Evolutionary conservation across 345 rosid genomes (phyloP).

Genomic region (Hibiscus trionum): DNA sequence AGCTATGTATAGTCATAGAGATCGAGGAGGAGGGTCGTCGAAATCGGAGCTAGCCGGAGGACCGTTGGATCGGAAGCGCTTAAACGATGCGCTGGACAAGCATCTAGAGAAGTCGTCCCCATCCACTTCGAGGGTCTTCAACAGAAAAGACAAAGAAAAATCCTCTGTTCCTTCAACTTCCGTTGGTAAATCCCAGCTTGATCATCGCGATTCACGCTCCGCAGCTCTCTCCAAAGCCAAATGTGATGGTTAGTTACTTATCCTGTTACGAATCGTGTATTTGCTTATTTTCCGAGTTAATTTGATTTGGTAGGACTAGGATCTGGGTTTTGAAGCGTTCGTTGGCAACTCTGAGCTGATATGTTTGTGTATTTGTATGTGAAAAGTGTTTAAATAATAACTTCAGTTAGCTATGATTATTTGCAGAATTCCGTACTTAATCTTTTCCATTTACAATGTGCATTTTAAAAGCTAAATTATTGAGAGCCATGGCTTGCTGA

Average conservation of each 20-base stretch:
- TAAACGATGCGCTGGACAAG: conserved; percentile 84
- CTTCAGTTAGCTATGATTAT: background rate
- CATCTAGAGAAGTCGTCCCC: conserved; percentile 87
- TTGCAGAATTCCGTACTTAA: background rate
- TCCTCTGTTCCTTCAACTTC: conserved; percentile 67
- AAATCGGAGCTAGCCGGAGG: conserved; percentile 69
- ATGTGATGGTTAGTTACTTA: conserved; percentile 44
- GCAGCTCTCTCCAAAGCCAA: conserved; percentile 45
- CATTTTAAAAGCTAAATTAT: no score
- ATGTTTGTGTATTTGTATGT: background rate
- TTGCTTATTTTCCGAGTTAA: background rate
- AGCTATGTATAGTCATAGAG: conserved; percentile 63
- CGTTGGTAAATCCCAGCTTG: conserved; percentile 59
- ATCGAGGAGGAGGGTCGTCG: conserved; percentile 53
- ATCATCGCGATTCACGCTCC: conserved; percentile 50
- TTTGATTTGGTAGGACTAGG: background rate
- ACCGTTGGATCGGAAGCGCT: conserved; percentile 70
- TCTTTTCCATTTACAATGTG: no score
- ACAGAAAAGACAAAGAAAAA: conserved; percentile 50
- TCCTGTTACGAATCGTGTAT: background rate
- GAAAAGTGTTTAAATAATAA: background rate
- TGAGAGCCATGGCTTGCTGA: background rate
- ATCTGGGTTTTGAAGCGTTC: background rate
- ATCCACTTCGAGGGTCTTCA: conserved; percentile 65
- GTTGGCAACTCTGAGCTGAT: background rate